A percentile compares a stretch with the other conserved stretches of the same genome.
Conservation (phyloP, 2,329 filamentous ascomycete genomes). For the Xylariaceae sp. region DNA sequence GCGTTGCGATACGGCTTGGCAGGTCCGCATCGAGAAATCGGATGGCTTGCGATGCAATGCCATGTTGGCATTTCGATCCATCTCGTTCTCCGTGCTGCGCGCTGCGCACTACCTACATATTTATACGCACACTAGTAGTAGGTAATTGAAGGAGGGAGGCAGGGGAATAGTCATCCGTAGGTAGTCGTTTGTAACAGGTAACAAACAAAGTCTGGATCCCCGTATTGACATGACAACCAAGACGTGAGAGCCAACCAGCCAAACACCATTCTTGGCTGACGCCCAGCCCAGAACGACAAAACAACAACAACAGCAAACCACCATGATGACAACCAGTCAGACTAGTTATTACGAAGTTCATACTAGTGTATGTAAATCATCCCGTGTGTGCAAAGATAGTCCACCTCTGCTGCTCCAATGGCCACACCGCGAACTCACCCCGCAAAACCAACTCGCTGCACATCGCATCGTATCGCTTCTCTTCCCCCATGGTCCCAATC, state of each 20-base stretch:
- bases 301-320: no score
- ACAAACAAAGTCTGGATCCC: no score
- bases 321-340: no score
- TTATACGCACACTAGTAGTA: no score
- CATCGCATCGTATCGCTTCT: no score
- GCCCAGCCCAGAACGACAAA: neutral
- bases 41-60: constrained; percentile 17
- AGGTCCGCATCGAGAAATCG: constrained; percentile 11
- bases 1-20: neutral
- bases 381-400: constrained; percentile 1
- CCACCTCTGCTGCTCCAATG: neutral
- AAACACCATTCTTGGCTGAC: neutral
- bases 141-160: no score
- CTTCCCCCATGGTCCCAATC: no score
- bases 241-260: constrained; percentile 9
- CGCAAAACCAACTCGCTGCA: neutral
- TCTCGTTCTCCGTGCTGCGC: neutral
- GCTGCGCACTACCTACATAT: neutral
- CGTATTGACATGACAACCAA: no score
- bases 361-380: neutral
- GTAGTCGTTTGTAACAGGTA: no score
- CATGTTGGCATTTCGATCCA: constrained; percentile 6
- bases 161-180: no score
- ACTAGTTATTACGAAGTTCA: neutral
- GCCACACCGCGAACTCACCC: constrained; percentile 7